Base-by-base conservation (phyloP, 202 grass and related monocot genomes). In the Panicum virgatum region DNA sequence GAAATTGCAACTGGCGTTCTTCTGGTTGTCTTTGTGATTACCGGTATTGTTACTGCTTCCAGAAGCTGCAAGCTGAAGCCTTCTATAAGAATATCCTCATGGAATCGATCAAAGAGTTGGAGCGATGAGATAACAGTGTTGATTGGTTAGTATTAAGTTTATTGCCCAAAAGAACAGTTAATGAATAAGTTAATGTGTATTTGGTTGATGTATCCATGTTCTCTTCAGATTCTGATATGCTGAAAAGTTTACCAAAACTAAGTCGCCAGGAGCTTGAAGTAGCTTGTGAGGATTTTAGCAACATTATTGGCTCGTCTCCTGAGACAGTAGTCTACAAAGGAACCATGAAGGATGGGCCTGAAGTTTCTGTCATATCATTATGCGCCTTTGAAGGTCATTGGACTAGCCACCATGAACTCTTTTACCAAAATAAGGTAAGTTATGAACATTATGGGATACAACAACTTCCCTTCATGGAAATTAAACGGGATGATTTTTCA, bases 261-360 rank as follows among this genome's bases (percentile, higher is more conserved):
- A 89, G 80, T 68, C 89, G 96, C 4, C 91, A 89, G 75, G 96
- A 96, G 46, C 93, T 99, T 88, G 96, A 99, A 87, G 73, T 88
- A 59, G 93, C 96, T 58, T 99, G 96, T 89, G 96, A 99, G 77
- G 96, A 99, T 89, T 99, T 99, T 75, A 99, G 96, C 87, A 99
- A 99, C 85, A 99, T 99, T 74, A 99, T 99, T 76, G 91, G 89
- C 6, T 94, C 96, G 36, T 81, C 91, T 46, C 84, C 89, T 13
- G 91, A 93, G 76, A 88, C 86, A 23, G 45, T 99, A 72, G 85
- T 99, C 8, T 99, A 99, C 66, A 99, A 99, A 87, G 96, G 96
- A 75, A 99, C 75, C 51, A 91, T 99, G 89, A 96, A 96, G 56
- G 81, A 91, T 81, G 91, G 91, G 11, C 87, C 91, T 60, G 96